phyloP scores from a whole-genome alignment of 352 stramenopile species.

The Paralagenidium karlingii region DNA sequence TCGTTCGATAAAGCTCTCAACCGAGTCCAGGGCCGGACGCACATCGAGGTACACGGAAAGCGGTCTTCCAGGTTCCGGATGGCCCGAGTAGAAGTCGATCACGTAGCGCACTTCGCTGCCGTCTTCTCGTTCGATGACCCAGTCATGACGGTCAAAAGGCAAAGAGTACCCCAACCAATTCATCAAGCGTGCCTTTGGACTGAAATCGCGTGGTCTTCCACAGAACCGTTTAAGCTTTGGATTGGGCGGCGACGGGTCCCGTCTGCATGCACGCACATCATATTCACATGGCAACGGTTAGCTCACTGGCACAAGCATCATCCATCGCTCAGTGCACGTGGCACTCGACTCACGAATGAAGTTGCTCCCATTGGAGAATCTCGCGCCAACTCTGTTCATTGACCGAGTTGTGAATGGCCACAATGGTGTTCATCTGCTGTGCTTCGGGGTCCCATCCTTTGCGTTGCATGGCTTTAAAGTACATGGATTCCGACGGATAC shows the following conservation, averaged over 20 bases:
- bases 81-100: slow-evolving; percentile 98
- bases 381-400: slow-evolving; percentile 94
- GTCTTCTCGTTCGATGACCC: not conserved
- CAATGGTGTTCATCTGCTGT: slow-evolving; percentile 90
- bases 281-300: not conserved
- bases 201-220: slow-evolving; percentile 90
- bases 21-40: slow-evolving; percentile 89
- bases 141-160: slow-evolving; percentile 89
- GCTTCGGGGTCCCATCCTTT: slow-evolving; percentile 90
- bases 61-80: slow-evolving; percentile 54
- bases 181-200: slow-evolving; percentile 89
- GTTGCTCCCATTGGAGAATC: slow-evolving; percentile 87
- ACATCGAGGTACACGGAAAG: slow-evolving; percentile 95
- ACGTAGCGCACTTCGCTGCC: slow-evolving; percentile 72
- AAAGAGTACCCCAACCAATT: slow-evolving; percentile 71
- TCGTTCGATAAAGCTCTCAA: slow-evolving; percentile 62
- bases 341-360: slow-evolving; percentile 21
- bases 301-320: slow-evolving; percentile 2
- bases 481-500: slow-evolving; percentile 96
- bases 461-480: slow-evolving; percentile 95
- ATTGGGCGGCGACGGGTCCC: slow-evolving; percentile 17
- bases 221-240: slow-evolving; percentile 92
- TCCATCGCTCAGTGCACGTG: too few relatives aligned
- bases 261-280: too few relatives aligned
- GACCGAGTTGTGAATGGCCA: slow-evolving; percentile 96